Conservation (phyloP, 495 filamentous ascomycete species). For the Aspergillus wentii region DNA sequence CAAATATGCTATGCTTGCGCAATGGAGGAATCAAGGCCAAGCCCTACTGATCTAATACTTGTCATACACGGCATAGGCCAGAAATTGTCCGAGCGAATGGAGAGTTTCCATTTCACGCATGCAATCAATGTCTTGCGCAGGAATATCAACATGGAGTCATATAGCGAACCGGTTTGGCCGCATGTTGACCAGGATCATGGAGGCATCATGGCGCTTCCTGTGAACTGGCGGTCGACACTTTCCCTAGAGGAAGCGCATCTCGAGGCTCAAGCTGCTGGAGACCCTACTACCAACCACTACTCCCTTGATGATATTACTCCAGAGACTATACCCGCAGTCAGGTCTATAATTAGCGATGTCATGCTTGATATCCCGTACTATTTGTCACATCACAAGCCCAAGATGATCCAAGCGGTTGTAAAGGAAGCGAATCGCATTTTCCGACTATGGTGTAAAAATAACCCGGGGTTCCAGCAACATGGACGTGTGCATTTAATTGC, state of each 20-base stretch:
- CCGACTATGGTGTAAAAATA: conserved; percentile 87
- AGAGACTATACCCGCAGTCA: conserved; percentile 80
- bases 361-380: conserved; percentile 98
- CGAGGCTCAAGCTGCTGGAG: conserved; percentile 37
- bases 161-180: conserved; percentile 63
- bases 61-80: conserved; percentile 96
- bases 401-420: conserved; percentile 89
- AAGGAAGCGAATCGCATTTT: conserved; percentile 91
- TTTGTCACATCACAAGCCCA: conserved; percentile 88
- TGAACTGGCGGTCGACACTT: conserved; percentile 86
- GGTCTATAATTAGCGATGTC: conserved; percentile 88
- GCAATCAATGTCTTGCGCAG: conserved; percentile 89
- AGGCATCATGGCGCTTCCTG: conserved; percentile 69
- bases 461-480: conserved; percentile 72
- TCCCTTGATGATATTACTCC: conserved; percentile 86
- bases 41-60: conserved; percentile 80
- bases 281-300: conserved; percentile 58
- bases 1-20: conserved; percentile 46
- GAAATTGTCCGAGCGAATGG: conserved; percentile 91
- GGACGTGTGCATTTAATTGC: conserved; percentile 90
- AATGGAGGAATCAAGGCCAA: conserved; percentile 59
- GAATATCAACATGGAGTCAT: conserved; percentile 78
- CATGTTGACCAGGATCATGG: conserved; percentile 67
- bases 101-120: conserved; percentile 96
- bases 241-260: conserved; percentile 74